Evolutionary conservation across 2,329 filamentous ascomycete genomes (phyloP), one percentile per base, ranked within the genome.

Genomic region (Ramularia collo-cygni): DNA sequence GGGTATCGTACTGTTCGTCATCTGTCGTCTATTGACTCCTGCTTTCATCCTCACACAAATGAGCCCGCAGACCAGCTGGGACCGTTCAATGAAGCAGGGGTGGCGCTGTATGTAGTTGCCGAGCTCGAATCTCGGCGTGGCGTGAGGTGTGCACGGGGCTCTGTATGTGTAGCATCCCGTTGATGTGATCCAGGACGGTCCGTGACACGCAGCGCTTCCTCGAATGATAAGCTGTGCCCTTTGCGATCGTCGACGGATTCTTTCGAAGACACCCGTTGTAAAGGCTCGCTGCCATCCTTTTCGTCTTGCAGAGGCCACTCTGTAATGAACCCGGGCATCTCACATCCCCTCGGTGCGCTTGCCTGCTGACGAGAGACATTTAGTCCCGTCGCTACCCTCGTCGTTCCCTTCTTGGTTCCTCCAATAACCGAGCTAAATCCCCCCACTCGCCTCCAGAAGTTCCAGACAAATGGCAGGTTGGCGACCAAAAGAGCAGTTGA

Each of bases 381-480:
- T n/a, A 19, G 15, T 7, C 14, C 19, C 4, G 41, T 37, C 12
- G 36, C 37, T 8, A 21, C 34, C 24, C 16, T 21, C 15, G 34
- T 28, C 7, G 31, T 37, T 2, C 28, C 21, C 6, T 14, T 28
- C 28, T 35, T 34, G 12, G 40, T 33, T 3, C 37, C 49, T 9
- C 35, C 38, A 4, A 37, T 37, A 3, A 42, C 26, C 2, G 42
- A 43, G 21, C 46, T 50, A 40, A 72, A 43, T 7, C 68, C 65
- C 30, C 41, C 38, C 7, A 57, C 19, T 31, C 47, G 47, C 15
- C 74, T 69, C 19, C 77, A 64, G 14, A 80, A 63, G 0, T 73
- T 71, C 70, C 75, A 80, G 46, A 70, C 72, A 35, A 79, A 72
- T 0, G 77, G 76, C 4, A 81, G 64, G 44, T 81, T 81, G 18